These are phyloP conservation scores for Cladophialophora yegresii DNA, from an alignment of 2,329 filamentous ascomycete species.

Conservation along the genomic window DNA sequence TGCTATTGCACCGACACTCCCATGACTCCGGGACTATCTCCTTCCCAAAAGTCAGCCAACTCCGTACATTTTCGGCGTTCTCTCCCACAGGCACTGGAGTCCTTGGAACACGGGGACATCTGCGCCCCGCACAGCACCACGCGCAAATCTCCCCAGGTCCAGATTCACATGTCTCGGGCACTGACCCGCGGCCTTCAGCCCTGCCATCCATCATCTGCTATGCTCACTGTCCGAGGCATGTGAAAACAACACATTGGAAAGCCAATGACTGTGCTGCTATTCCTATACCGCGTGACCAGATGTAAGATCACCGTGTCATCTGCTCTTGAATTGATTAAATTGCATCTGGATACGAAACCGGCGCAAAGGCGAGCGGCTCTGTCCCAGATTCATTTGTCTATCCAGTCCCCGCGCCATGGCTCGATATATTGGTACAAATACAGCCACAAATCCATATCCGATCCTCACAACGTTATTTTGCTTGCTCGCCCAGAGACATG, in stretches of 20 bases:
- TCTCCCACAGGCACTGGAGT: background rate
- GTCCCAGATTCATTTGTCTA: background rate
- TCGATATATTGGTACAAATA: background rate
- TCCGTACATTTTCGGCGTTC: background rate
- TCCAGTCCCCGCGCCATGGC: background rate
- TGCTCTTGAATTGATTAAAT: background rate
- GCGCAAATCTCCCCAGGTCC: background rate
- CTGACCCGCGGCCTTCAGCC: background rate
- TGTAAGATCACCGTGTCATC: background rate
- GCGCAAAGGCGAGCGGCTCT: background rate
- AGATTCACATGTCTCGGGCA: constrained; percentile 1
- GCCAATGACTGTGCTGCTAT: background rate
- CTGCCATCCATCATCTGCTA: background rate
- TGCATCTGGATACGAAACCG: background rate
- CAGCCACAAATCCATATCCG: background rate
- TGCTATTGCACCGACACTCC: background rate
- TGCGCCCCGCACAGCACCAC: background rate
- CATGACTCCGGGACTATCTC: background rate
- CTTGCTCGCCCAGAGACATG: background rate
- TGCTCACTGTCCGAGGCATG: constrained; percentile 8
- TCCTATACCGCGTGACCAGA: background rate
- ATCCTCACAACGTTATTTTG: background rate
- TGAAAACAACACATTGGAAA: background rate
- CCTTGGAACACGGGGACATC: background rate
- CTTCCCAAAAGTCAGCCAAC: background rate